phyloP scores from a whole-genome alignment of 345 rosid genomes.

The Camelina neglecta region DNA sequence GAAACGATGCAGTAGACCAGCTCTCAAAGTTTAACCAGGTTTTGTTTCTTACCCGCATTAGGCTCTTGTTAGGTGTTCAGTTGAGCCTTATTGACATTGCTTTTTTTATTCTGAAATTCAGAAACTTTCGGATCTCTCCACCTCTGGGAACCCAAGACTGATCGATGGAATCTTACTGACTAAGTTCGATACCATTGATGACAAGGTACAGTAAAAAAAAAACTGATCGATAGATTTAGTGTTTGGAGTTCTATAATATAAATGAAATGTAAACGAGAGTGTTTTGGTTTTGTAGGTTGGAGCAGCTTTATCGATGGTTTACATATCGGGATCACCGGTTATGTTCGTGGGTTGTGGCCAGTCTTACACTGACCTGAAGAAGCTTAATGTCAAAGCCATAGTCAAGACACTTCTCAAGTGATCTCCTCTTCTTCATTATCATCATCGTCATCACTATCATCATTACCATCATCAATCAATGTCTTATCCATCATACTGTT shows the following conservation, averaged over 20 bases:
- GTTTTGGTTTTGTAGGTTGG: constrained; percentile 69
- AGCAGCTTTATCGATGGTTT: constrained; percentile 97
- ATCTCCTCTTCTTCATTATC: constrained; percentile 33
- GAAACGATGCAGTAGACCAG: constrained; percentile 98
- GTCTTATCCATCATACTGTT: constrained; percentile 38
- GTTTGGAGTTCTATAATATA: constrained; percentile 7
- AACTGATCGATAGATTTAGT: background rate
- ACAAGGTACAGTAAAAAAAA: constrained; percentile 60
- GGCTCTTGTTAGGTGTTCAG: background rate
- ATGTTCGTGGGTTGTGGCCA: constrained; percentile 99
- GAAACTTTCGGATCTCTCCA: constrained; percentile 90
- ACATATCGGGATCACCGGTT: constrained; percentile 92
- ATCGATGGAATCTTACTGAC: constrained; percentile 98
- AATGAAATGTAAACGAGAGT: constrained; percentile 18
- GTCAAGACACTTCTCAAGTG: constrained; percentile 94
- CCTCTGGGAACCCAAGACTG: constrained; percentile 69
- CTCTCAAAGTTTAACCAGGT: constrained; percentile 97
- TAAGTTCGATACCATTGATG: constrained; percentile 95
- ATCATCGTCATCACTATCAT: constrained; percentile 3
- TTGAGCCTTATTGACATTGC: background rate
- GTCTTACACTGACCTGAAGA: constrained; percentile 93
- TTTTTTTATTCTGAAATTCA: constrained; percentile 36
- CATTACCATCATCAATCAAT: constrained; percentile 8
- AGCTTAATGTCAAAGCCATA: constrained; percentile 84
- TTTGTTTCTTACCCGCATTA: constrained; percentile 10